These are phyloP conservation scores for Xylaria curta DNA, from an alignment of 495 filamentous ascomycete species.

Conservation along the genomic window DNA sequence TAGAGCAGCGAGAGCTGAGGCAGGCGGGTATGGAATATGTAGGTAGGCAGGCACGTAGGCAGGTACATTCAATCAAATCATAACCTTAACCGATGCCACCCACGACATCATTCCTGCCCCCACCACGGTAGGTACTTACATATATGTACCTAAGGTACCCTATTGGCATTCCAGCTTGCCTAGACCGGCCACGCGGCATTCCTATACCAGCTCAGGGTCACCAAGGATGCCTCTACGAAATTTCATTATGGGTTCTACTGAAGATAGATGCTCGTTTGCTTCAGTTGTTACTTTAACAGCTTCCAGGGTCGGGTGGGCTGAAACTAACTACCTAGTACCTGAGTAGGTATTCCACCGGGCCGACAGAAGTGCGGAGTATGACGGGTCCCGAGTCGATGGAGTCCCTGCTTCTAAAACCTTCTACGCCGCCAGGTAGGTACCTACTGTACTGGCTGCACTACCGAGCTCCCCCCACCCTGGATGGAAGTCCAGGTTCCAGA, in stretches of 20 bases:
- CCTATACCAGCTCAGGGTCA: neutral
- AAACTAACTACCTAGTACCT: neutral
- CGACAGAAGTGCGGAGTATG: neutral
- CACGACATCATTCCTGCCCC: conserved; percentile 24
- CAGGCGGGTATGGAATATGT: neutral
- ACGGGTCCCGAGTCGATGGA: neutral
- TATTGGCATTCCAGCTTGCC: neutral
- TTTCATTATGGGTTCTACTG: neutral
- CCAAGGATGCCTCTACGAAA: neutral
- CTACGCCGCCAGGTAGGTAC: neutral
- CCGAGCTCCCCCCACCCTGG: neutral
- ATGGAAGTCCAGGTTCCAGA: neutral
- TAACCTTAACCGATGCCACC: neutral
- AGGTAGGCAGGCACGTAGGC: neutral
- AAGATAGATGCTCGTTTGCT: neutral
- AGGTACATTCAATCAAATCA: neutral
- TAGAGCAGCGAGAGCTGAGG: neutral
- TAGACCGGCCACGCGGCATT: neutral
- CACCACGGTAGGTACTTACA: too few species aligned
- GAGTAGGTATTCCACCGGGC: neutral
- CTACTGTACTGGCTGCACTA: neutral
- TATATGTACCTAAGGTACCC: neutral
- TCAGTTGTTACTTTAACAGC: too few species aligned
- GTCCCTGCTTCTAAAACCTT: neutral
- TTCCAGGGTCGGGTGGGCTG: neutral